Conservation (phyloP, 1,284 basidiomycete genomes). For the Blastosporella zonata region DNA sequence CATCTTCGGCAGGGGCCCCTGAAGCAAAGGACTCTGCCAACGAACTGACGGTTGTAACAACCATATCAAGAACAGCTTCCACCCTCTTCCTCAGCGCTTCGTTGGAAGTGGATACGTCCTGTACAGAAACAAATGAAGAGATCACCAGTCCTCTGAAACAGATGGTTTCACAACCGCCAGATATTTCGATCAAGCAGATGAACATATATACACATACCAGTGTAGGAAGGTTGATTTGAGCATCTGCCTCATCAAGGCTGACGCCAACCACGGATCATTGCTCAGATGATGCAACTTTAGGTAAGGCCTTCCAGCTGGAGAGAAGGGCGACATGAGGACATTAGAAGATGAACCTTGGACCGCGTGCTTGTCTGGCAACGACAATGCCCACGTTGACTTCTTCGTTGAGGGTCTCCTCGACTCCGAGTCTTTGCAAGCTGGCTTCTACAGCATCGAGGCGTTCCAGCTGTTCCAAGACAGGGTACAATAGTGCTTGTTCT, state of each 20-base stretch:
- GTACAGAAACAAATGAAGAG: conserved; percentile 8
- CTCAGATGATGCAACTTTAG: conserved; percentile 47
- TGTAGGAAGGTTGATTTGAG: conserved; percentile 71
- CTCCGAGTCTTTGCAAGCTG: conserved; percentile 65
- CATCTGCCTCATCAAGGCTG: conserved; percentile 75
- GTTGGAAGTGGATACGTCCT: conserved; percentile 74
- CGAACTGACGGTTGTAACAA: conserved; percentile 83
- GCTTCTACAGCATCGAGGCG: conserved; percentile 78
- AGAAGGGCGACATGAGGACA: conserved; percentile 41
- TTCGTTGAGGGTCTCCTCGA: conserved; percentile 42
- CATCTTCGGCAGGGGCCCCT: conserved; percentile 35
- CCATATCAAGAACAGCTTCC: conserved; percentile 86
- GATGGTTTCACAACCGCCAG: not conserved
- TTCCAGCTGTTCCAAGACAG: conserved; percentile 78
- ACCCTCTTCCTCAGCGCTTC: conserved; percentile 73
- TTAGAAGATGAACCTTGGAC: conserved; percentile 24
- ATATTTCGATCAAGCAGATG: not conserved
- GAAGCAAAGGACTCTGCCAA: conserved; percentile 67
- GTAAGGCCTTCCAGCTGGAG: conserved; percentile 51
- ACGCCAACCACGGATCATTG: conserved; percentile 67
- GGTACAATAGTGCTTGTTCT: not conserved
- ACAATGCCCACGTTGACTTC: conserved; percentile 60
- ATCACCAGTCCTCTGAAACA: not conserved
- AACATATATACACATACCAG: conserved; percentile 48
- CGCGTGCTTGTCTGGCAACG: conserved; percentile 30